Conservation (phyloP, 345 rosid genomes). For the Hibiscus mutabilis region DNA sequence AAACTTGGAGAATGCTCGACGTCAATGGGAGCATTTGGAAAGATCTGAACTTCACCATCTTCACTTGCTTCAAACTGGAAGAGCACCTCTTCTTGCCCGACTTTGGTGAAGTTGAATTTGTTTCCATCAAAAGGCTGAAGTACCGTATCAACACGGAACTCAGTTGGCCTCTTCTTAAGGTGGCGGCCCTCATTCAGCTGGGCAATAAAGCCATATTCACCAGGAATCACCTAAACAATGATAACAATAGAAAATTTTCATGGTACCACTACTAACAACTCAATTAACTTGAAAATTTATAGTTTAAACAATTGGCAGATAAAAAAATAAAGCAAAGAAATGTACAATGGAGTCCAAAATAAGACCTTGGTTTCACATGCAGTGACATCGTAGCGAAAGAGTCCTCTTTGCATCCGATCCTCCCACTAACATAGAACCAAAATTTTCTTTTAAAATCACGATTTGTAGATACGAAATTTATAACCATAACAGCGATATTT, state of each 20-base stretch:
- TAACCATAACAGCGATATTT: not conserved
- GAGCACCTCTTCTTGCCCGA: conserved; percentile 92
- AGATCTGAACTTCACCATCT: conserved; percentile 55
- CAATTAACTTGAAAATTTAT: not conserved
- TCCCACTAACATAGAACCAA: conserved; percentile 68
- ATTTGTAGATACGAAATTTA: not conserved
- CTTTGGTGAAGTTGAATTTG: conserved; percentile 93
- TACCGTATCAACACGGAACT: conserved; percentile 85
- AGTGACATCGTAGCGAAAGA: conserved; percentile 92
- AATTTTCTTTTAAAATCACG: conserved; percentile 2
- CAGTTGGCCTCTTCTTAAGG: no score
- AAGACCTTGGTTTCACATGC: conserved; percentile 87
- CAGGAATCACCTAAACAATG: conserved; percentile 71
- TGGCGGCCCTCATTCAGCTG: conserved; percentile 98
- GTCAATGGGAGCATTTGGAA: conserved; percentile 55
- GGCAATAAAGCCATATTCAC: conserved; percentile 74
- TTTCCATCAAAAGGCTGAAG: conserved; percentile 86
- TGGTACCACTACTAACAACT: not conserved
- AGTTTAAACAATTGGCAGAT: not conserved
- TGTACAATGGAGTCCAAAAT: not conserved
- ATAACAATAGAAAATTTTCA: not conserved
- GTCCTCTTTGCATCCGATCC: conserved; percentile 80
- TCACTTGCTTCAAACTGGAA: conserved; percentile 87
- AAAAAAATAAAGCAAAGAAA: conserved; percentile 4
- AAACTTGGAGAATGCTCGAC: conserved; percentile 68